Percentiles rank a stretch among this genome's conserved stretches.
phyloP scores from a whole-genome alignment of 2,329 filamentous ascomycete genomes.

The Fusarium agapanthi region DNA sequence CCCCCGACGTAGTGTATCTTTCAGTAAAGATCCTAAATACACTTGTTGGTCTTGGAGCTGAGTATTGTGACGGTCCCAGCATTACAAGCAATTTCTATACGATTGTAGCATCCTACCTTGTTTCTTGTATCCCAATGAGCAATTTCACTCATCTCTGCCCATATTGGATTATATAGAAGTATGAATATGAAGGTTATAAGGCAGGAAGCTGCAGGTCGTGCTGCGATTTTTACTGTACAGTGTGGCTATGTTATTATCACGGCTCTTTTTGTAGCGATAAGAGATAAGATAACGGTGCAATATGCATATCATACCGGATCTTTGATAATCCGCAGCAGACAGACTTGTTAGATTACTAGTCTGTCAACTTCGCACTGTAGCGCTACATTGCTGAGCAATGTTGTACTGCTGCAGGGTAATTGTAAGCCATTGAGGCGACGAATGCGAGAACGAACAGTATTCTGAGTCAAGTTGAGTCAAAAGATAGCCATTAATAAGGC shows the following conservation, averaged over 20 bases:
- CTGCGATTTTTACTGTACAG: background rate
- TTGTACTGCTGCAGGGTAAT: background rate
- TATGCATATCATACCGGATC: background rate
- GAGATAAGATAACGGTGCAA: background rate
- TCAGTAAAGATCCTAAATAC: background rate
- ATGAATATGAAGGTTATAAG: background rate
- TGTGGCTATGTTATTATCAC: rapidly evolving
- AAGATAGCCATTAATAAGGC: background rate
- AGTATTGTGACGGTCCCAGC: background rate
- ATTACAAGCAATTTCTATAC: background rate
- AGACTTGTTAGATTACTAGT: background rate
- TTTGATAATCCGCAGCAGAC: background rate
- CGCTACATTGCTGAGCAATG: background rate
- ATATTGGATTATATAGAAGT: background rate
- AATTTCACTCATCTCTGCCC: background rate
- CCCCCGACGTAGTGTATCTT: background rate
- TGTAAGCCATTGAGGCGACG: background rate
- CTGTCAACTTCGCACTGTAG: background rate
- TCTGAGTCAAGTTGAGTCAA: background rate
- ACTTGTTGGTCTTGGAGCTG: background rate
- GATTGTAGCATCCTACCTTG: rapidly evolving
- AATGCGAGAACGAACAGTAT: background rate
- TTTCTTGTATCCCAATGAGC: rapidly evolving
- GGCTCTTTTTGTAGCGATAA: background rate
- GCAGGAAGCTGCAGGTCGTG: background rate